Evolutionary conservation across 768 basidiomycete genomes (phyloP).

Genomic region (Tylopilus felleus): DNA sequence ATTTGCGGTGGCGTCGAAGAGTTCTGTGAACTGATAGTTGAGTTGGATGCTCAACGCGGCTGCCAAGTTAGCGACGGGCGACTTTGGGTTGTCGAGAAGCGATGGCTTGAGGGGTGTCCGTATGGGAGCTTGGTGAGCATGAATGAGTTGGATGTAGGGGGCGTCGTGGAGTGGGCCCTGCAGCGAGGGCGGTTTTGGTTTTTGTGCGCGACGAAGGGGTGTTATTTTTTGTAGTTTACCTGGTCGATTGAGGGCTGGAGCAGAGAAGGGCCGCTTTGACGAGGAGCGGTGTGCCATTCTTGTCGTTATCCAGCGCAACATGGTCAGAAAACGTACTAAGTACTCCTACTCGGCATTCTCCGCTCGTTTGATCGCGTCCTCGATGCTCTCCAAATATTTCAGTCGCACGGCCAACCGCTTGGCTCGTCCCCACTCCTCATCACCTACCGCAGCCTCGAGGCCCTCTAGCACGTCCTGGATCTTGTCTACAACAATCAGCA

Average conservation of each 20-base stretch:
- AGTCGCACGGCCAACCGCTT: conserved; percentile 64
- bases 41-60: conserved; percentile 9
- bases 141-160: conserved; percentile 28
- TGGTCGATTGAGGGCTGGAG: conserved; percentile 5
- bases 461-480: conserved; percentile 43
- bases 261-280: conserved; percentile 12
- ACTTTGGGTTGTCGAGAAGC: conserved; percentile 47
- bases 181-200: not conserved
- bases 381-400: conserved; percentile 68
- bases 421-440: conserved; percentile 52
- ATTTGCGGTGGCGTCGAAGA: conserved; percentile 12
- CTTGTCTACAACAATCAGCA: conserved; percentile 41
- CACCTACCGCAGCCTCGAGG: conserved; percentile 49
- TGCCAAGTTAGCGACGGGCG: conserved; percentile 45
- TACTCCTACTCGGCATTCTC: conserved; percentile 18
- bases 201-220: not conserved
- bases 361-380: conserved; percentile 30
- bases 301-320: not conserved
- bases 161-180: conserved; percentile 38
- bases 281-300: conserved; percentile 11
- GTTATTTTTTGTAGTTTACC: conserved; percentile 14
- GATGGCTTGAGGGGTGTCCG: conserved; percentile 26
- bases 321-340: not conserved
- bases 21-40: conserved; percentile 14
- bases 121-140: conserved; percentile 11